phyloP scores from a whole-genome alignment of 2,329 filamentous ascomycete species.

The Fonsecaea nubica region DNA sequence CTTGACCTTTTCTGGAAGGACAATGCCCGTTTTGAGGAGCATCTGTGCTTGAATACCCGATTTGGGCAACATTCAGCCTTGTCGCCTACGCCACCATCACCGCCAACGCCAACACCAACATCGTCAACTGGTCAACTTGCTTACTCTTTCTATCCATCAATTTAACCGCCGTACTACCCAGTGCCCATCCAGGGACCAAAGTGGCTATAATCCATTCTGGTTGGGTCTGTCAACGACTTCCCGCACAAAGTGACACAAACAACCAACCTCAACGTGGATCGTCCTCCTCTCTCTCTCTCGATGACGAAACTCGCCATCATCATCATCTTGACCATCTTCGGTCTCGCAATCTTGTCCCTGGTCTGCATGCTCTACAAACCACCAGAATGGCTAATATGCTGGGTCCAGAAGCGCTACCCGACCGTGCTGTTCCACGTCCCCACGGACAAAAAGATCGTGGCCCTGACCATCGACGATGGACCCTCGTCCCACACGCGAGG shows the following conservation, averaged over 20 bases:
- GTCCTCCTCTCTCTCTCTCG: neutral
- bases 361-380: slow-evolving; percentile 69
- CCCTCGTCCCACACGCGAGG: slow-evolving; percentile 74
- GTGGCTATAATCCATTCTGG: too few species aligned
- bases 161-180: too few species aligned
- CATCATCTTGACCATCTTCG: slow-evolving; percentile 60
- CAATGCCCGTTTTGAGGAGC: neutral
- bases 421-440: slow-evolving; percentile 78
- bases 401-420: slow-evolving; percentile 74
- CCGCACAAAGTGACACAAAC: neutral
- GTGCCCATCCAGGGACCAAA: too few species aligned
- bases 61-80: slow-evolving; percentile 20
- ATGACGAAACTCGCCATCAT: slow-evolving; percentile 41
- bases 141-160: too few species aligned
- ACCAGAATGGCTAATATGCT: slow-evolving; percentile 71
- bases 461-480: slow-evolving; percentile 85
- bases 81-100: neutral
- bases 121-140: too few species aligned
- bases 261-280: neutral
- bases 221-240: too few species aligned
- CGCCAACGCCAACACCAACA: neutral
- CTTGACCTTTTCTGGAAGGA: neutral
- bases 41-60: neutral
- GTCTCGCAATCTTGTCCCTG: slow-evolving; percentile 51
- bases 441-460: slow-evolving; percentile 69